phyloP scores from a whole-genome alignment of 2,329 filamentous ascomycete species.

The Cercospora citrullina region DNA sequence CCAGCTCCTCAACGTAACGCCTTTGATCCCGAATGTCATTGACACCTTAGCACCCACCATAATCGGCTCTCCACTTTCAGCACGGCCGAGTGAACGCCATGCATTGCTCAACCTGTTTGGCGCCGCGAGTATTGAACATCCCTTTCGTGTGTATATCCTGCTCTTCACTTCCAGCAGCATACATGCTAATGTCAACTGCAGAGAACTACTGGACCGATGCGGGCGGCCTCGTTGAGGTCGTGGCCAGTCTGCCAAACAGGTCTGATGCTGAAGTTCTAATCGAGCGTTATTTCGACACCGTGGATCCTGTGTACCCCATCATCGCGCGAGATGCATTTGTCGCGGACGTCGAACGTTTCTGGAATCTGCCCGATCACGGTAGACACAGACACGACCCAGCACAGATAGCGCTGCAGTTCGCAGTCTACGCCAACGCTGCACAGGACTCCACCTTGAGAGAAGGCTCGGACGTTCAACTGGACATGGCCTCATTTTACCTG shows the following conservation, averaged over 20 bases:
- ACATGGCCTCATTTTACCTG: constrained; percentile 8
- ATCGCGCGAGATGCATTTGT: not conserved
- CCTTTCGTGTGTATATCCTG: not conserved
- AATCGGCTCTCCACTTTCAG: not conserved
- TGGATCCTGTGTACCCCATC: not conserved
- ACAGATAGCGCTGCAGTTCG: constrained; percentile 5
- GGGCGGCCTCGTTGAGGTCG: not conserved
- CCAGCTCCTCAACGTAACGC: not conserved
- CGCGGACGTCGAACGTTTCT: constrained; percentile 6
- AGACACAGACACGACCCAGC: constrained; percentile 1
- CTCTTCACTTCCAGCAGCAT: not conserved
- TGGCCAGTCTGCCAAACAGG: not conserved
- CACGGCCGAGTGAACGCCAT: not conserved
- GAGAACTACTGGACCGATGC: not conserved
- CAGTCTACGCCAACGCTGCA: not conserved
- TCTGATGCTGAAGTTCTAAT: not conserved
- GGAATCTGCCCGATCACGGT: not conserved
- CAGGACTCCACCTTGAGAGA: not conserved
- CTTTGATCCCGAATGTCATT: not conserved
- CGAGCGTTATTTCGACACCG: not conserved
- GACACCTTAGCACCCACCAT: not conserved
- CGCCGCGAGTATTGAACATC: constrained; percentile 1
- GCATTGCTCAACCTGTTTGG: not conserved
- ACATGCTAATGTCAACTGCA: not conserved
- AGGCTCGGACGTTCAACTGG: not conserved